These are phyloP conservation scores for Acanthamoeba pearcei DNA, from an alignment of 208 protist species.

Conservation along the genomic window DNA sequence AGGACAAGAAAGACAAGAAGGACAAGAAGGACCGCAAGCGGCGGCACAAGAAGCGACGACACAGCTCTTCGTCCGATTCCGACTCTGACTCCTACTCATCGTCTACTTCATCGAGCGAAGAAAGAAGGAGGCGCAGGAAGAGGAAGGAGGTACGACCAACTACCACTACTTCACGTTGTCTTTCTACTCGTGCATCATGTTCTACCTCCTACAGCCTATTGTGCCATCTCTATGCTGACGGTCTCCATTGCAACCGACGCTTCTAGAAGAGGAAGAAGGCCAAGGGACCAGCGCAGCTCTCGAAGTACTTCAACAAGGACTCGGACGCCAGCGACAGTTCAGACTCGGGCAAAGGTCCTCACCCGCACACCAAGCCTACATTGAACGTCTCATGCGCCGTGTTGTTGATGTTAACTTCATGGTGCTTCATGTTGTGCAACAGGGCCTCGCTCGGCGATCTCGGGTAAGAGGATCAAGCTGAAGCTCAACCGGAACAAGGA, in stretches of 20 bases:
- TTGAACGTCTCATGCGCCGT: background rate
- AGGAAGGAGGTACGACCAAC: background rate
- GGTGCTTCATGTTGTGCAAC: background rate
- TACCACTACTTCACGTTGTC: background rate
- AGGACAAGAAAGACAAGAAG: background rate
- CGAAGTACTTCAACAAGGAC: slow-evolving; percentile 67
- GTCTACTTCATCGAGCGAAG: background rate
- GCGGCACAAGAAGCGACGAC: slow-evolving; percentile 27
- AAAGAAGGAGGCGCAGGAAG: slow-evolving; percentile 31
- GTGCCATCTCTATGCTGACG: background rate
- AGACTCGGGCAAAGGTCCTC: slow-evolving; percentile 3
- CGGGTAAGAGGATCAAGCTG: slow-evolving; percentile 74
- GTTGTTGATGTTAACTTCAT: background rate
- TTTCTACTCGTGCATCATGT: too few species aligned
- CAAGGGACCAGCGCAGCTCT: slow-evolving; percentile 71
- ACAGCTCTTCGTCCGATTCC: slow-evolving; percentile 50
- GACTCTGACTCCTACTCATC: background rate
- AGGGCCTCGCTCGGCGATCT: slow-evolving; percentile 69
- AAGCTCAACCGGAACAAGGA: slow-evolving; percentile 56
- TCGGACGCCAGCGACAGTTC: background rate
- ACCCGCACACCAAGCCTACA: background rate
- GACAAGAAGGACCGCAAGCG: slow-evolving; percentile 32
- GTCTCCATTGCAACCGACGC: background rate
- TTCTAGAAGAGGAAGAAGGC: slow-evolving; percentile 58
- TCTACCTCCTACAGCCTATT: background rate